Conservation (phyloP, 495 filamentous ascomycete genomes). For the Penicillium simplicissimum region DNA sequence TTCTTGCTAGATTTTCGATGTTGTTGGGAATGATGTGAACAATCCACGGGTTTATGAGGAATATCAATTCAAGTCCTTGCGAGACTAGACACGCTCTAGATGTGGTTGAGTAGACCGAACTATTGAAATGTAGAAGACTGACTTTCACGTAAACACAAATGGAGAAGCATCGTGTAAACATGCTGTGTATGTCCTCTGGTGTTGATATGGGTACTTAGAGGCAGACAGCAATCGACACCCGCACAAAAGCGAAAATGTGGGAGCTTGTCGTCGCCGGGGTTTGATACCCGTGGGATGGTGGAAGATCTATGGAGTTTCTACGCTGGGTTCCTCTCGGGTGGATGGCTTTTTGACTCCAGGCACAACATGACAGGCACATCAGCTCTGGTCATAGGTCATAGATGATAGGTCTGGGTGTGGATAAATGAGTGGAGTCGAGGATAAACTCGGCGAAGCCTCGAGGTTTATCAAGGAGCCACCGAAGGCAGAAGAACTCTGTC, state of each 20-base stretch:
- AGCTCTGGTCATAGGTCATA: background rate
- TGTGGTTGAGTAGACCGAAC: too few relatives aligned
- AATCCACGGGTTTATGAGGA: too few relatives aligned
- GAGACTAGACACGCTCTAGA: too few relatives aligned
- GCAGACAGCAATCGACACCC: conserved; percentile 39
- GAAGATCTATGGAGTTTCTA: too few relatives aligned
- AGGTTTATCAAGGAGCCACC: background rate
- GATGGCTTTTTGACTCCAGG: background rate
- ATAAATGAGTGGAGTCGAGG: background rate
- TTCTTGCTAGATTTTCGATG: conserved; percentile 37
- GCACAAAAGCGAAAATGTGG: conserved; percentile 25
- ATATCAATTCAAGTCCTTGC: background rate
- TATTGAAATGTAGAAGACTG: conserved; percentile 31
- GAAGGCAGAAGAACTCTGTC: background rate
- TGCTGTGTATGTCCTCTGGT: conserved; percentile 20
- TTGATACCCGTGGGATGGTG: conserved; percentile 22
- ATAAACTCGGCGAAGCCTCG: background rate
- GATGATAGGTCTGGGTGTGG: too few relatives aligned
- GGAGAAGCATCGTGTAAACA: conserved; percentile 20
- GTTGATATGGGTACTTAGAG: conserved; percentile 35
- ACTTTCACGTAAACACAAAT: conserved; percentile 29
- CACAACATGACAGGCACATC: background rate
- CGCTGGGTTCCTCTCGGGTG: too few relatives aligned
- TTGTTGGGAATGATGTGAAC: too few relatives aligned
- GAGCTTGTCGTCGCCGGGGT: conserved; percentile 36